phyloP scores from a whole-genome alignment of 768 basidiomycete genomes.

The Pulveroboletus sp. region DNA sequence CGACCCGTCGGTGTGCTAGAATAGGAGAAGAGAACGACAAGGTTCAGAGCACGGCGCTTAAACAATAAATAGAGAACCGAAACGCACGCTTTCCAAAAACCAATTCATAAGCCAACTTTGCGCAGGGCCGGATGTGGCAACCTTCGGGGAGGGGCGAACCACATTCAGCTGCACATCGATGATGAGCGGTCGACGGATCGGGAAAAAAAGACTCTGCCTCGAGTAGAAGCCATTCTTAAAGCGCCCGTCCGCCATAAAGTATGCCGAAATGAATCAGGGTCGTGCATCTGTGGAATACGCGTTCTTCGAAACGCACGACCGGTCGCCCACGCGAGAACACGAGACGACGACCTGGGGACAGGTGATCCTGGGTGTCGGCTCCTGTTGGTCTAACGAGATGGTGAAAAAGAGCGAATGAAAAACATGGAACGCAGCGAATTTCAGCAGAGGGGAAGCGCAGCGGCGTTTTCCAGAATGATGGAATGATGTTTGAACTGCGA shows the following conservation, averaged over 20 bases:
- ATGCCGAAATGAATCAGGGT: constrained; percentile 31
- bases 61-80: too few relatives aligned
- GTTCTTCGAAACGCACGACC: constrained; percentile 5
- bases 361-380: constrained; percentile 1
- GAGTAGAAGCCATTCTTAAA: not conserved
- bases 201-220: constrained; percentile 3
- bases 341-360: not conserved
- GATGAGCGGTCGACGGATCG: constrained; percentile 10
- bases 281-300: constrained; percentile 4
- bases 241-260: constrained; percentile 12
- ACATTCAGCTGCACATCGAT: not conserved
- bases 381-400: not conserved
- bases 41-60: too few relatives aligned
- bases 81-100: not conserved
- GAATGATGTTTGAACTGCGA: constrained; percentile 20
- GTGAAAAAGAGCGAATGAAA: not conserved
- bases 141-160: not conserved
- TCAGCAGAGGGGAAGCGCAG: constrained; percentile 10
- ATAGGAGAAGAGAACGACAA: too few relatives aligned
- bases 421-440: constrained; percentile 1
- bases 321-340: not conserved
- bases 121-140: not conserved
- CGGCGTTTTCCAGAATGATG: constrained; percentile 22
- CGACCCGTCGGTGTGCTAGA: too few relatives aligned
- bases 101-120: not conserved